Conservation (phyloP, 2,329 filamentous ascomycete genomes). For the Stenocarpella maydis region DNA sequence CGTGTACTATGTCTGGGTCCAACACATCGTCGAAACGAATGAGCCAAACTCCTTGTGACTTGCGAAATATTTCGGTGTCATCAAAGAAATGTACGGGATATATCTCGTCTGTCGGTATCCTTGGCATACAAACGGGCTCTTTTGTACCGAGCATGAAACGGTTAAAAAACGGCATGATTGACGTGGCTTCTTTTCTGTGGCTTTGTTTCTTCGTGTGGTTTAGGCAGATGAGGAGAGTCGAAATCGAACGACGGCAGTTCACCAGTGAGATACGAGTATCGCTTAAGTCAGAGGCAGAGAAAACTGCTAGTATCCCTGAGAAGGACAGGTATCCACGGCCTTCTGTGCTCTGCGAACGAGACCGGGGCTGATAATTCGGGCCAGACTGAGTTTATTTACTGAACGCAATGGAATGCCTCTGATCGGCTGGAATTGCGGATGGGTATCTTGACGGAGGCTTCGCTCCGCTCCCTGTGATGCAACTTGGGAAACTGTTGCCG, state of each 20-base stretch:
- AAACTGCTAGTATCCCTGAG: not conserved
- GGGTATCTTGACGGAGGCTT: not conserved
- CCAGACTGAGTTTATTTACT: not conserved
- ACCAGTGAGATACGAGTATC: not conserved
- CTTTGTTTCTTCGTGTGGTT: not conserved
- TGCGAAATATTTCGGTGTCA: constrained; percentile 39
- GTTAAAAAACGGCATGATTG: not conserved
- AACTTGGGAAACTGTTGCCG: not conserved
- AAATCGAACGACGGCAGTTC: not conserved
- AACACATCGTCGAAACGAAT: constrained; percentile 43
- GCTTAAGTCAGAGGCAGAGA: not conserved
- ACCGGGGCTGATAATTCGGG: not conserved
- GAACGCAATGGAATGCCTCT: not conserved
- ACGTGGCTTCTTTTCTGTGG: not conserved
- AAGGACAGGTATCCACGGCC: not conserved
- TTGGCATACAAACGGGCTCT: not conserved
- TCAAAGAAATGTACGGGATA: constrained; percentile 42
- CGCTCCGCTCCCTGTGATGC: not conserved
- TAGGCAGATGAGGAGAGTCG: not conserved
- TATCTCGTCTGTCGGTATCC: constrained; percentile 29
- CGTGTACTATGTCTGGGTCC: constrained; percentile 37
- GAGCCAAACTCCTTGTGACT: constrained; percentile 39
- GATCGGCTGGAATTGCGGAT: not conserved
- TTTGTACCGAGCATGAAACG: not conserved
- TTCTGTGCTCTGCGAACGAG: not conserved